Evolutionary conservation across 2,329 filamentous ascomycete genomes (phyloP), one percentile per base, ranked within the genome.

Genomic region (Nigrograna mackinnonii): DNA sequence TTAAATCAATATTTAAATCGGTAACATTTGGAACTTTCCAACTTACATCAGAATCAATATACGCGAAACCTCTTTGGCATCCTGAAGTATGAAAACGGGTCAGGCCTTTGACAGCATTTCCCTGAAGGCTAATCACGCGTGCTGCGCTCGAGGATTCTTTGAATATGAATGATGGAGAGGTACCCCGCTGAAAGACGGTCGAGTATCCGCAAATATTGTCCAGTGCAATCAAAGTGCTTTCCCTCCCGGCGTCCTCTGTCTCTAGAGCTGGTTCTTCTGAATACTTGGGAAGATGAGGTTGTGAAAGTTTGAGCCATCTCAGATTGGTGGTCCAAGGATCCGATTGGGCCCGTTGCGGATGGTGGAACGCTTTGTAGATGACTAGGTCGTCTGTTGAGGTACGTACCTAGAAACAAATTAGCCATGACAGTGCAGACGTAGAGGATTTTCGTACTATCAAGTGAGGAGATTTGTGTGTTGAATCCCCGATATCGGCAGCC

Each of bases 401-500:
- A 37, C 92, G 87, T 20, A 91, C 74, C 87, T 91, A 50, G 26
- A 26, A 36, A 45, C 50, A 30, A 35, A 43, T 47, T 37, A 45
- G 26, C 11, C 7, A 33, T 33, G 18, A 9, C 24, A n/a, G 31
- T 33, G 16, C 31, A 33, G 16, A 33, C n/a, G 13, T n/a, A 26
- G 19, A 14, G 5, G 16, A 68, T 85, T 71, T n/a, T n/a, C n/a
- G n/a, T 73, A 92, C 88, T 54, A 97, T 85, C 16, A 99, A 75
- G 64, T 95, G 89, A 5, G 92, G 90, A 3, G 80, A 82, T 47
- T 80, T 84, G 17, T 78, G 77, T 7, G 82, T 83, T 4, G 77
- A 71, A 58, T 96, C 89, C 19, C 94, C 94, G 11, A 99, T 78
- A 52, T 97, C 86, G 22, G 91, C 86, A 5, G 96, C 81, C 6